Evolutionary conservation across 202 grass and related monocot genomes (phyloP).

Genomic region (Tripidium arundinaceum): DNA sequence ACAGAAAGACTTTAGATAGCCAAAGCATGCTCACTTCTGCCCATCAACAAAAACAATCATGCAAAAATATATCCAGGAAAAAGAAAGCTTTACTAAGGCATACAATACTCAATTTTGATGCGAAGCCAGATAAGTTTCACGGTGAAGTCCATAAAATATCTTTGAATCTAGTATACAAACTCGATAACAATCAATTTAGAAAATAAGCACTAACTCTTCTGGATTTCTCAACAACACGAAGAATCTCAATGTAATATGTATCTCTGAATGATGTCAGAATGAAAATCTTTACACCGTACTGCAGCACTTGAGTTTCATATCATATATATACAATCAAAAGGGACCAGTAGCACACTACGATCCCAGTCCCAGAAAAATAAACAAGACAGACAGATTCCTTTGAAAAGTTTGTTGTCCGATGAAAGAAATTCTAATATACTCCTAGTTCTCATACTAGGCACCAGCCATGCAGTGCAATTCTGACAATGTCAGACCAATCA

Average conservation of each 20-base stretch:
- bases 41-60: not conserved
- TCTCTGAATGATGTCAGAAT: constrained; percentile 94
- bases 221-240: constrained; percentile 73
- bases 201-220: constrained; percentile 41
- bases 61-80: not conserved
- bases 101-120: not conserved
- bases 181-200: not conserved
- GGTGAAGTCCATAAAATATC: not conserved
- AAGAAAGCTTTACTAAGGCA: not conserved
- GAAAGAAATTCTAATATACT: not conserved
- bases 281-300: constrained; percentile 97
- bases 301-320: constrained; percentile 27
- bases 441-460: not conserved
- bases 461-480: not conserved
- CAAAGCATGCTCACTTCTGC: not conserved
- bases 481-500: not conserved
- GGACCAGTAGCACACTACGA: not conserved
- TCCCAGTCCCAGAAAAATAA: not conserved
- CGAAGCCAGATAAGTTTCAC: not conserved
- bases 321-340: not conserved
- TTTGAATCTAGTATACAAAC: not conserved
- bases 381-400: not conserved
- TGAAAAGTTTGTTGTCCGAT: not conserved
- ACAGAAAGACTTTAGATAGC: not conserved
- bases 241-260: constrained; percentile 90